phyloP scores from a whole-genome alignment of 2,329 filamentous ascomycete genomes.

The Leptographium wingfieldii region DNA sequence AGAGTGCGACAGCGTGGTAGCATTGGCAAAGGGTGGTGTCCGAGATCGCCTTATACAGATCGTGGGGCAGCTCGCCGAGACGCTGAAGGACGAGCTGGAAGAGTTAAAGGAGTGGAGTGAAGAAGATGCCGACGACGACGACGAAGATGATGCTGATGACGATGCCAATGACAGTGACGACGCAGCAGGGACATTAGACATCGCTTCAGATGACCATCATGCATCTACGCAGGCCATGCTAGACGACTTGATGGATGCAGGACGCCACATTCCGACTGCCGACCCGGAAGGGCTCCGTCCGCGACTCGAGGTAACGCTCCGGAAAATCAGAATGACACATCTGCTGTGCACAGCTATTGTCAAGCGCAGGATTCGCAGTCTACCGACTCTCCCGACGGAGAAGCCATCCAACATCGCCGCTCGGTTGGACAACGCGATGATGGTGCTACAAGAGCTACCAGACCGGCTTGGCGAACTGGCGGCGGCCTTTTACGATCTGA shows the following conservation, averaged over 20 bases:
- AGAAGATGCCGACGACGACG: conserved; percentile 46
- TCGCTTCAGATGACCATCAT: conserved; percentile 11
- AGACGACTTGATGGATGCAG: conserved; percentile 55
- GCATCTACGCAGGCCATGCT: conserved; percentile 42
- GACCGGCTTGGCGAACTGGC: conserved; percentile 60
- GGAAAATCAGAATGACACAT: conserved; percentile 52
- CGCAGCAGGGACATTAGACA: conserved; percentile 8
- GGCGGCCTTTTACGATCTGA: conserved; percentile 57
- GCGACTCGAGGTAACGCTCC: conserved; percentile 51
- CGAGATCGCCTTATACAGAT: conserved; percentile 57
- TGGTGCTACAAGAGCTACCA: conserved; percentile 45
- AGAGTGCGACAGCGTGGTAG: conserved; percentile 60
- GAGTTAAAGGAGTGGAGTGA: conserved; percentile 85
- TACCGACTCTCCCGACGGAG: conserved; percentile 29
- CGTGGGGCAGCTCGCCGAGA: conserved; percentile 60
- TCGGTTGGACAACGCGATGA: conserved; percentile 43
- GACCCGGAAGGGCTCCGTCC: conserved; percentile 52
- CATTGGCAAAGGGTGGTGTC: conserved; percentile 53
- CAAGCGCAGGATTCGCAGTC: conserved; percentile 55
- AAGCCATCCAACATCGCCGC: conserved; percentile 19
- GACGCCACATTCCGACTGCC: conserved; percentile 47
- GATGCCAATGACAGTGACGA: conserved; percentile 27
- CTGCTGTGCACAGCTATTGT: conserved; percentile 57
- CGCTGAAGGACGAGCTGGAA: conserved; percentile 68
- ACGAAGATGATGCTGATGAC: conserved; percentile 32